Conservation (phyloP, 495 filamentous ascomycete species). For the Aspergillus biplanus region DNA sequence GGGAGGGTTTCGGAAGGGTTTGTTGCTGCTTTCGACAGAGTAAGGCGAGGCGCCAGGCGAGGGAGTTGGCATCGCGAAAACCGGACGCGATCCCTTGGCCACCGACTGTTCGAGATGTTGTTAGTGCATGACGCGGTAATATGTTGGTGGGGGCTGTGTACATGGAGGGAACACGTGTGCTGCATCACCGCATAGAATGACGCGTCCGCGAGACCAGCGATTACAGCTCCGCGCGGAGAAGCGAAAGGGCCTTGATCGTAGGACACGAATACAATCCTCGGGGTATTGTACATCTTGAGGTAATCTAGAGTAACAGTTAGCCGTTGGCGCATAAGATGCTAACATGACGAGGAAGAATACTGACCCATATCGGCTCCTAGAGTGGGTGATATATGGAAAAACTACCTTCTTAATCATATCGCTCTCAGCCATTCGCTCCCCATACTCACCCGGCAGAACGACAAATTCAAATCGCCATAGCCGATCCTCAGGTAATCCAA, state of each 20-base stretch:
- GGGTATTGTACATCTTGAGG: constrained; percentile 44
- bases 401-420: constrained; percentile 32
- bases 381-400: constrained; percentile 39
- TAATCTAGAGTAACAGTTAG: constrained; percentile 20
- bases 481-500: constrained; percentile 44
- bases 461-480: constrained; percentile 58
- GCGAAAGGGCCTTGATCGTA: constrained; percentile 53
- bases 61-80: constrained; percentile 32
- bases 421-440: constrained; percentile 32
- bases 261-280: constrained; percentile 51
- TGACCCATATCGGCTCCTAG: constrained; percentile 38
- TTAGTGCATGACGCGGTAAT: not conserved
- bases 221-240: constrained; percentile 55
- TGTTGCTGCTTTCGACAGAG: constrained; percentile 23
- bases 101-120: constrained; percentile 37
- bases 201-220: constrained; percentile 49
- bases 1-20: constrained; percentile 5
- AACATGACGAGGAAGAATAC: not conserved
- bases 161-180: constrained; percentile 61
- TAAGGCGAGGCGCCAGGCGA: constrained; percentile 54
- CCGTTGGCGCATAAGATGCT: no score
- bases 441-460: constrained; percentile 32
- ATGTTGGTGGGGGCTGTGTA: constrained; percentile 16
- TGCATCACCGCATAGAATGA: constrained; percentile 54
- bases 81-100: constrained; percentile 39